phyloP scores from a whole-genome alignment of 2,329 filamentous ascomycete species.

The Rugonectria rugulosa region DNA sequence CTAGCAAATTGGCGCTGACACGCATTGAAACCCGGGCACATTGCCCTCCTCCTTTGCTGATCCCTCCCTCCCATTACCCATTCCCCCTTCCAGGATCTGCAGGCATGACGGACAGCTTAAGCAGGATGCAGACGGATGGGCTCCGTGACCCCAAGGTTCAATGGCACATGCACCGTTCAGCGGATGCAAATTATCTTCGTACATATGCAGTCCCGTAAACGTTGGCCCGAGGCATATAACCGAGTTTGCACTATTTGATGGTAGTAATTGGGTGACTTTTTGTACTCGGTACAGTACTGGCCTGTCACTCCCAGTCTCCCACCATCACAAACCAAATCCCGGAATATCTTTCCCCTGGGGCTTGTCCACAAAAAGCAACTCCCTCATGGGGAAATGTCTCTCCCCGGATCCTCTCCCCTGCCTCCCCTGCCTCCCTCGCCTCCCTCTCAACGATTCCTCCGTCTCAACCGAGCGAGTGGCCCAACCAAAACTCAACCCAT shows the following conservation, averaged over 20 bases:
- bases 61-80: neutral
- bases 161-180: neutral
- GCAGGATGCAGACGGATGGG: neutral
- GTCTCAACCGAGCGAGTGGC: neutral
- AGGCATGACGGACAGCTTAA: neutral
- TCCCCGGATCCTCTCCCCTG: conserved; percentile 14
- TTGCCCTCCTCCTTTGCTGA: neutral
- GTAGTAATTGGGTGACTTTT: too few relatives aligned
- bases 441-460: neutral
- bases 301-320: neutral
- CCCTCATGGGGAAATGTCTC: conserved; percentile 11
- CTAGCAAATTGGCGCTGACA: neutral
- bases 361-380: conserved; percentile 14
- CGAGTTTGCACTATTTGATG: too few relatives aligned
- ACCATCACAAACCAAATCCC: neutral
- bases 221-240: too few relatives aligned
- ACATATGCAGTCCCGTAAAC: too few relatives aligned
- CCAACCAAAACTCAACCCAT: neutral
- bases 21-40: neutral
- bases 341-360: conserved; percentile 11
- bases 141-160: neutral
- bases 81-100: neutral
- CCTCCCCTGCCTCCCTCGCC: conserved; percentile 11
- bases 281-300: too few relatives aligned
- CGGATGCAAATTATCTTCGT: neutral